Evolutionary conservation across 345 rosid genomes (phyloP), one percentile per base, ranked within the genome.

Genomic region (Kandelia obovata): DNA sequence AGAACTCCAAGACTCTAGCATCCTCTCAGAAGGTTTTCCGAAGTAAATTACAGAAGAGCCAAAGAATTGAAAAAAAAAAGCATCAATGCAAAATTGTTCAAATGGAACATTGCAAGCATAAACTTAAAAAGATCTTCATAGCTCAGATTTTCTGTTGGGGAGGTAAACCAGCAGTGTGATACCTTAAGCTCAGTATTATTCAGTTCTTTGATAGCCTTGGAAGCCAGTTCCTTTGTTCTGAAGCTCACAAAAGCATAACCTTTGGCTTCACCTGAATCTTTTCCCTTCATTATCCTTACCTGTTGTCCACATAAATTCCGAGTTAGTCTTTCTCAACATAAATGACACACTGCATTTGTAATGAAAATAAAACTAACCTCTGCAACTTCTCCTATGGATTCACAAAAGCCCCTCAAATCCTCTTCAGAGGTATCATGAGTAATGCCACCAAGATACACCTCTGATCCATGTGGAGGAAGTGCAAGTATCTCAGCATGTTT

Each of bases 401-500:
- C 76, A 58, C 80, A 77, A 63, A 77, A 72, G 26, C 25, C 51
- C 34, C 37, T 77, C 69, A 77, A 69, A 57, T 67, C 72, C 59
- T 64, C 60, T 62, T 71, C 80, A 67, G 70, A 63, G 53, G 69
- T 35, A 67, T 68, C 66, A 57, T 53, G 75, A 27, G 80, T 66
- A 30, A 77, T 72, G 51, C 80, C 70, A 58, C 80, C 80, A 59
- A 77, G 66, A 51, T 77, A 77, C 64, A 77, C 80, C 73, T 77
- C 80, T 27, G 80, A 72, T 35, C 80, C 80, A 31, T 77, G 80
- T 67, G 80, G 73, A 52, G 80, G 80, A n/a, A 77, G 76, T 28
- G 80, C 49, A 64, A 77, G 76, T 51, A 70, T 79, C 62, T 70
- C 80, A 28, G 64, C 76, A 69, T 71, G 70, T 58, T 52, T 71